Conservation (phyloP, 1,284 basidiomycete species). For the Puccinia horiana region DNA sequence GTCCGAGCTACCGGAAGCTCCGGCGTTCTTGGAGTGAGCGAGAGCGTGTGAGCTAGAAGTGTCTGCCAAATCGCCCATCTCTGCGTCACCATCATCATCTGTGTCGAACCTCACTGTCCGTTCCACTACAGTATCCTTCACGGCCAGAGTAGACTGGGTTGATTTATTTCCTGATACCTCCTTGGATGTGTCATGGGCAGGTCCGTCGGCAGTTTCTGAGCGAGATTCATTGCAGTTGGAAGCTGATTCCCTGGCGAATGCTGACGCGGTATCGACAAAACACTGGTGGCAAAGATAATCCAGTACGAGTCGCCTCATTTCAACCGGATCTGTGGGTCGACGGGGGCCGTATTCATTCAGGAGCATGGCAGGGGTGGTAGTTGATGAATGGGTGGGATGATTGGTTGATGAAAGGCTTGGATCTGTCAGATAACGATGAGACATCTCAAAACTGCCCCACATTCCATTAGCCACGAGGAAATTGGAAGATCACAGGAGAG, state of each 20-base stretch:
- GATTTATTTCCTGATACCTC: neutral
- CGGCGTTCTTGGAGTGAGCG: neutral
- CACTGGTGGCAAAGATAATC: conserved; percentile 77
- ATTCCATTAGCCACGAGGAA: neutral
- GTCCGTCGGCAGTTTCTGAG: neutral
- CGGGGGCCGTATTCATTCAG: conserved; percentile 36
- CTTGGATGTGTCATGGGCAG: conserved; percentile 2
- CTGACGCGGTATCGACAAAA: conserved; percentile 70
- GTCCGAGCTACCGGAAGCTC: neutral
- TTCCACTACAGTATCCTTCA: conserved; percentile 45
- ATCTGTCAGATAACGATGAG: conserved; percentile 41
- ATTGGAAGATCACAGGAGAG: neutral
- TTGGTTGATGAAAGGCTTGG: conserved; percentile 36
- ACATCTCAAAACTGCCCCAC: conserved; percentile 2
- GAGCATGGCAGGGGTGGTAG: conserved; percentile 3
- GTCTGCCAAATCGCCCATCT: conserved; percentile 41
- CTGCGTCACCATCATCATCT: conserved; percentile 46
- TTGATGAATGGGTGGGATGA: conserved; percentile 24
- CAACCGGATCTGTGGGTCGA: conserved; percentile 16
- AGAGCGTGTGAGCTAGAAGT: neutral
- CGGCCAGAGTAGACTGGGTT: conserved; percentile 18
- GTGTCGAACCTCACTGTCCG: conserved; percentile 44
- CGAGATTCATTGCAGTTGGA: neutral
- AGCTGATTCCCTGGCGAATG: conserved; percentile 70
- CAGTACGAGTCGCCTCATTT: conserved; percentile 68